These are phyloP conservation scores for Trypanosoma melophagium DNA, from an alignment of 208 protist genomes.

Conservation along the genomic window DNA sequence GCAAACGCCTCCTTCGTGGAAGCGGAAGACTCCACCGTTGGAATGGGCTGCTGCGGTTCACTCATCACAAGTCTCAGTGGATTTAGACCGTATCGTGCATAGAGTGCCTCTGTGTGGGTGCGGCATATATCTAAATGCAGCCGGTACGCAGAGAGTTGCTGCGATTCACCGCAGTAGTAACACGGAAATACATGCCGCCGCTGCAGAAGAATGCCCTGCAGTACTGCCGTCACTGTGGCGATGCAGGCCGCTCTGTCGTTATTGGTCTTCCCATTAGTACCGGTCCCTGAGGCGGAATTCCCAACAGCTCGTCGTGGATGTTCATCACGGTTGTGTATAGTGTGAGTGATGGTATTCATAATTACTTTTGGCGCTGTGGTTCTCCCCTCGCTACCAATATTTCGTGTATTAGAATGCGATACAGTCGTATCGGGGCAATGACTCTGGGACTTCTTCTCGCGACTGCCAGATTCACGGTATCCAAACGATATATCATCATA, in stretches of 20 bases:
- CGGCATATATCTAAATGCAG: constrained; percentile 61
- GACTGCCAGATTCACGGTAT: too few relatives aligned
- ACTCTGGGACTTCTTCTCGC: too few relatives aligned
- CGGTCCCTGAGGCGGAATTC: too few relatives aligned
- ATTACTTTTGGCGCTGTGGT: too few relatives aligned
- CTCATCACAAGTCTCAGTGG: constrained; percentile 23
- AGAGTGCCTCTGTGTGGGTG: constrained; percentile 32
- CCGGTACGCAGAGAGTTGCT: constrained; percentile 42
- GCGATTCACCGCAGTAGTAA: constrained; percentile 70
- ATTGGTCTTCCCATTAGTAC: neutral
- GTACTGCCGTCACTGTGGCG: constrained; percentile 33
- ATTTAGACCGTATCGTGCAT: constrained; percentile 32
- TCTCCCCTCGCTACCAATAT: too few relatives aligned
- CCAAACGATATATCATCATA: too few relatives aligned
- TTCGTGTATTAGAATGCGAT: too few relatives aligned
- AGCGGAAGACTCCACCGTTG: constrained; percentile 18
- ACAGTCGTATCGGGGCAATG: too few relatives aligned
- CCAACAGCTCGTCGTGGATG: too few relatives aligned
- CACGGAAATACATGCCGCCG: constrained; percentile 67
- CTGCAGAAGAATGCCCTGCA: constrained; percentile 66
- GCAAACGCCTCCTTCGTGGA: constrained; percentile 43
- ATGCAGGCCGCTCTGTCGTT: constrained; percentile 22
- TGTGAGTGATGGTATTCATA: too few relatives aligned
- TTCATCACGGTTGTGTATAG: too few relatives aligned
- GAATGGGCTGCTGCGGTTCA: constrained; percentile 26